Percentiles rank a stretch among this genome's conserved stretches.
These are phyloP conservation scores for Leucaena leucocephala DNA, from an alignment of 306 rosid genomes.

Conservation along the genomic window DNA sequence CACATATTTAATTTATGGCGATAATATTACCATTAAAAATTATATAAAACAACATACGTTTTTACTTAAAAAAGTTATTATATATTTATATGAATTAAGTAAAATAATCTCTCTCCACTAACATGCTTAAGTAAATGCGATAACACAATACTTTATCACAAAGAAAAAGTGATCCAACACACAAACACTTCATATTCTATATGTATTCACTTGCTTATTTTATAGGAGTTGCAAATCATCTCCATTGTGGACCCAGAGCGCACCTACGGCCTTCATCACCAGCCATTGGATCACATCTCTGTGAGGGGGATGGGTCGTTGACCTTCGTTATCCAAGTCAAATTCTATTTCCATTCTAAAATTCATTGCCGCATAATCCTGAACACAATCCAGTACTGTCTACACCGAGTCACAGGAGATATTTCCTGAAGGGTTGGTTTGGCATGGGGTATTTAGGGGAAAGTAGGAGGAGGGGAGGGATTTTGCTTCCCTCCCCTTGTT, in stretches of 20 bases:
- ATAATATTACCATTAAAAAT: too few relatives aligned
- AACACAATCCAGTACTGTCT: background rate
- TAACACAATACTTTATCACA: too few relatives aligned
- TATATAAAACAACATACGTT: background rate
- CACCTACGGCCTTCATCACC: background rate
- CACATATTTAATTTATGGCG: background rate
- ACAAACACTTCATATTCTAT: too few relatives aligned
- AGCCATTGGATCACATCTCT: slow-evolving; percentile 17
- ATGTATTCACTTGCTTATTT: background rate
- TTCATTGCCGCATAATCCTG: too few relatives aligned
- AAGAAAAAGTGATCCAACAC: too few relatives aligned
- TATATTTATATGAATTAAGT: too few relatives aligned
- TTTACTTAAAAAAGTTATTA: background rate
- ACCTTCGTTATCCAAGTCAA: background rate
- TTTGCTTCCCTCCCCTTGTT: too few relatives aligned
- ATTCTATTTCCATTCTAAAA: background rate
- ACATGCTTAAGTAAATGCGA: background rate
- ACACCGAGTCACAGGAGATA: slow-evolving; percentile 21
- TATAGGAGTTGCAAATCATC: background rate
- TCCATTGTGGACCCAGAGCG: background rate
- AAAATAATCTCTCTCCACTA: background rate
- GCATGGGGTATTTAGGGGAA: too few relatives aligned
- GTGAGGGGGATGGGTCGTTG: background rate
- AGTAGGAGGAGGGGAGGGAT: too few relatives aligned
- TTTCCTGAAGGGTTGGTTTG: too few relatives aligned